Percentiles rank a stretch among this genome's conserved stretches.
These are phyloP conservation scores for Epichloe festucae DNA, from an alignment of 2,329 filamentous ascomycete genomes.

Conservation along the genomic window DNA sequence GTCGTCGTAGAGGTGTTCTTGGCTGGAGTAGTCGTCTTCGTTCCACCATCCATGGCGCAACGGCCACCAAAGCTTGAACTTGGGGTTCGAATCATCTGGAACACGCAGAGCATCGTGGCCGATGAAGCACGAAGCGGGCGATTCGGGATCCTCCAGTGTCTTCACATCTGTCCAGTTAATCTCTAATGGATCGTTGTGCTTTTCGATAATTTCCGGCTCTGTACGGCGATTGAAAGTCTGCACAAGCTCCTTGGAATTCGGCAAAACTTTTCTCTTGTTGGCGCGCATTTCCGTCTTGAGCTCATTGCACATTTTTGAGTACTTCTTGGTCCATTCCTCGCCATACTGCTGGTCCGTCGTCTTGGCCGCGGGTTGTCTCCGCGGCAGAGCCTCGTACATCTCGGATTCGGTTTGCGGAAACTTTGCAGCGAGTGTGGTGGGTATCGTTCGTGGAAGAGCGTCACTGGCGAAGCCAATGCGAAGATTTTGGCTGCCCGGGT, in stretches of 20 bases:
- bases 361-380: slow-evolving; percentile 49
- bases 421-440: slow-evolving; percentile 79
- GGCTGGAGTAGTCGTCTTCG: slow-evolving; percentile 72
- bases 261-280: slow-evolving; percentile 88
- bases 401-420: slow-evolving; percentile 72
- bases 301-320: slow-evolving; percentile 70
- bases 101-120: slow-evolving; percentile 75
- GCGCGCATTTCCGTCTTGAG: slow-evolving; percentile 82
- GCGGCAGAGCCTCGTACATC: slow-evolving; percentile 65
- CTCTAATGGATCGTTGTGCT: slow-evolving; percentile 88
- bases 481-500: slow-evolving; percentile 89
- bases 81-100: slow-evolving; percentile 75
- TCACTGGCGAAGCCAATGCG: slow-evolving; percentile 93
- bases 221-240: slow-evolving; percentile 85
- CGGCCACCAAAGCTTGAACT: slow-evolving; percentile 90
- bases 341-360: slow-evolving; percentile 71
- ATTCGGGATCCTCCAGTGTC: slow-evolving; percentile 50
- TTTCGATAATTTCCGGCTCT: slow-evolving; percentile 73
- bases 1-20: slow-evolving; percentile 72
- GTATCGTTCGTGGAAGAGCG: slow-evolving; percentile 83
- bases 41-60: slow-evolving; percentile 79
- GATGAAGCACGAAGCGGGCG: slow-evolving; percentile 52
- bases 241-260: slow-evolving; percentile 94
- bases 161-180: slow-evolving; percentile 90
- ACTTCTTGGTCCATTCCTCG: slow-evolving; percentile 64